Conservation (phyloP, 2,329 filamentous ascomycete genomes). For the Penicillium decumbens region DNA sequence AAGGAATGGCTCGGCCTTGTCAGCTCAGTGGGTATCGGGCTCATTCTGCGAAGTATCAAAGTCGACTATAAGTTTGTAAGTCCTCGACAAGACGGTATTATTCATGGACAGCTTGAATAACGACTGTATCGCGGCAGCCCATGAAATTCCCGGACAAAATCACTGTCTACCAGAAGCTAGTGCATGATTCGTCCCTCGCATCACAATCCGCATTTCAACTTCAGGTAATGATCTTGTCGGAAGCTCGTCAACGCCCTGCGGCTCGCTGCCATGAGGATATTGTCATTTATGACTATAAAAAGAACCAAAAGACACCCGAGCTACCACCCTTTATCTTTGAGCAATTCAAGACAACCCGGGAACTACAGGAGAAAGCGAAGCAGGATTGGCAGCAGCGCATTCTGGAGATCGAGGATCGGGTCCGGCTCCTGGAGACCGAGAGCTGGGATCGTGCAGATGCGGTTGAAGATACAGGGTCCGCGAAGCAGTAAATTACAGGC, state of each 20-base stretch:
- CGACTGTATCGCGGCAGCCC: conserved; percentile 50
- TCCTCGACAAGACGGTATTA: conserved; percentile 13
- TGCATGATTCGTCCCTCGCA: conserved; percentile 35
- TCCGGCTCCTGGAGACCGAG: conserved; percentile 61
- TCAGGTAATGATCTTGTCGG: conserved; percentile 66
- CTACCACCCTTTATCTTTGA: conserved; percentile 59
- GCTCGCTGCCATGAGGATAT: conserved; percentile 74
- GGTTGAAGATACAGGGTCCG: conserved; percentile 62
- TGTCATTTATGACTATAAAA: conserved; percentile 69
- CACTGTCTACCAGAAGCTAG: conserved; percentile 76
- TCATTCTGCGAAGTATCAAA: conserved; percentile 75
- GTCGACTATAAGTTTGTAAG: conserved; percentile 84
- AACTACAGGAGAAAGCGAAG: conserved; percentile 58
- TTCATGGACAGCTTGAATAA: background rate
- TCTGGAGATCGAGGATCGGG: conserved; percentile 52
- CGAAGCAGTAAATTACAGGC: conserved; percentile 17
- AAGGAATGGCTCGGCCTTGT: conserved; percentile 65
- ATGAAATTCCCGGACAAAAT: conserved; percentile 79
- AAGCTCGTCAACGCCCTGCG: conserved; percentile 65
- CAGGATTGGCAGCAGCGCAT: conserved; percentile 51
- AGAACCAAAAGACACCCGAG: conserved; percentile 50
- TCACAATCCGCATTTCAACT: conserved; percentile 40
- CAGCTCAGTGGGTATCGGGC: conserved; percentile 60
- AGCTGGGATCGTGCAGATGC: conserved; percentile 72
- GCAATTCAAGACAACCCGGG: conserved; percentile 57